A percentile compares a stretch with the other conserved stretches of the same genome.
phyloP scores from a whole-genome alignment of 164 flowering plant genomes.

The Piper longum region DNA sequence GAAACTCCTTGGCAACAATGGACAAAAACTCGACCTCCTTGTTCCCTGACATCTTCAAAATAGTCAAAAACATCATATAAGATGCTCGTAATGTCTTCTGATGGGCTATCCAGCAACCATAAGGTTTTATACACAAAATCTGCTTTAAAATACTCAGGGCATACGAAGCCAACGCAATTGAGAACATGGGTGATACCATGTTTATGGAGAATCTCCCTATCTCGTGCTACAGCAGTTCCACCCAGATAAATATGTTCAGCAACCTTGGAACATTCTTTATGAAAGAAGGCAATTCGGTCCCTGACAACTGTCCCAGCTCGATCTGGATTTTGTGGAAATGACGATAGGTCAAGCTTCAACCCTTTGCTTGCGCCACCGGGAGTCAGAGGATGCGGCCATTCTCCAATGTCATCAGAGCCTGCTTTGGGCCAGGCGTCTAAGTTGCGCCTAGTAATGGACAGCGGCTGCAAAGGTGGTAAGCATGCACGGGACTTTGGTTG shows the following conservation, averaged over 20 bases:
- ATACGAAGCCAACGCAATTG: slow-evolving; percentile 79
- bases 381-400: slow-evolving; percentile 77
- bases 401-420: slow-evolving; percentile 82
- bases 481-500: slow-evolving; percentile 47
- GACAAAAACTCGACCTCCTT: not conserved
- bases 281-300: slow-evolving; percentile 69
- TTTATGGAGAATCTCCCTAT: slow-evolving; percentile 38
- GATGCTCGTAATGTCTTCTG: too few species aligned
- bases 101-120: slow-evolving; percentile 3
- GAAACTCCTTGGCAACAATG: not conserved
- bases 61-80: too few species aligned
- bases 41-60: too few species aligned
- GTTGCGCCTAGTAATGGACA: slow-evolving; percentile 64
- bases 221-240: slow-evolving; percentile 60
- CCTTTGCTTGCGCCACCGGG: slow-evolving; percentile 47
- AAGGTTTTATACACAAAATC: slow-evolving; percentile 78
- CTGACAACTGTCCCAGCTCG: slow-evolving; percentile 21
- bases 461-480: slow-evolving; percentile 77
- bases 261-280: slow-evolving; percentile 66
- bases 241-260: slow-evolving; percentile 62
- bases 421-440: slow-evolving; percentile 91
- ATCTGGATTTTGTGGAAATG: slow-evolving; percentile 39
- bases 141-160: slow-evolving; percentile 66
- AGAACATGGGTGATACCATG: slow-evolving; percentile 72
- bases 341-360: slow-evolving; percentile 68